Percentiles rank a stretch among this genome's conserved stretches.
Conservation (phyloP, 441 rosid genomes). For the Erodium texanum region DNA sequence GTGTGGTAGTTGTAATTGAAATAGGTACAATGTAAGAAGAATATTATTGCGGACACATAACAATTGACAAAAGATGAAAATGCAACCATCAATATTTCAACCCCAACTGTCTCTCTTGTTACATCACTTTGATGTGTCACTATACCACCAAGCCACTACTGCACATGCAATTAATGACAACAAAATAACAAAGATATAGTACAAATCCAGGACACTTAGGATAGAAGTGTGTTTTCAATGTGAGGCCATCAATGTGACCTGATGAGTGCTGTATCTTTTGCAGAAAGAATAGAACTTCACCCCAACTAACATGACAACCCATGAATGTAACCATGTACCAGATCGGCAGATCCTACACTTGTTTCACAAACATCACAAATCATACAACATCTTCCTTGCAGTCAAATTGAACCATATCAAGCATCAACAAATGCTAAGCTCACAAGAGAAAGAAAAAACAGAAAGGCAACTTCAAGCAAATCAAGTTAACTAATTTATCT, state of each 20-base stretch:
- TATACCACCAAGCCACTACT: not conserved
- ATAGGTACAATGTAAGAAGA: not conserved
- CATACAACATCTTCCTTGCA: not conserved
- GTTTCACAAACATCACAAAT: slow-evolving; percentile 4
- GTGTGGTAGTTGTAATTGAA: not conserved
- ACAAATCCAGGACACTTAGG: slow-evolving; percentile 3
- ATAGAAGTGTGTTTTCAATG: not conserved
- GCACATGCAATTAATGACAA: not conserved
- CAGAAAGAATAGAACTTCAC: slow-evolving; percentile 15
- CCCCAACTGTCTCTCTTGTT: not conserved
- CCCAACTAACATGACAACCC: slow-evolving; percentile 22
- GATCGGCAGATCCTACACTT: slow-evolving; percentile 35
- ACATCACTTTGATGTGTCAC: not conserved
- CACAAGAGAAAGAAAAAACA: not conserved
- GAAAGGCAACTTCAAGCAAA: not conserved
- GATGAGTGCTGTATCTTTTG: slow-evolving; percentile 26
- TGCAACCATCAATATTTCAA: not conserved
- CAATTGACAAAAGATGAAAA: not conserved
- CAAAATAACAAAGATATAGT: not conserved
- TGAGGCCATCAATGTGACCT: slow-evolving; percentile 14
- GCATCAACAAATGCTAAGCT: not conserved
- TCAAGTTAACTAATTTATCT: not conserved
- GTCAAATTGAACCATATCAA: not conserved
- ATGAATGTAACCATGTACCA: slow-evolving; percentile 34
- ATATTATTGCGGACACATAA: not conserved